phyloP scores from a whole-genome alignment of 2,329 filamentous ascomycete genomes.

The Juglanconis oblonga region DNA sequence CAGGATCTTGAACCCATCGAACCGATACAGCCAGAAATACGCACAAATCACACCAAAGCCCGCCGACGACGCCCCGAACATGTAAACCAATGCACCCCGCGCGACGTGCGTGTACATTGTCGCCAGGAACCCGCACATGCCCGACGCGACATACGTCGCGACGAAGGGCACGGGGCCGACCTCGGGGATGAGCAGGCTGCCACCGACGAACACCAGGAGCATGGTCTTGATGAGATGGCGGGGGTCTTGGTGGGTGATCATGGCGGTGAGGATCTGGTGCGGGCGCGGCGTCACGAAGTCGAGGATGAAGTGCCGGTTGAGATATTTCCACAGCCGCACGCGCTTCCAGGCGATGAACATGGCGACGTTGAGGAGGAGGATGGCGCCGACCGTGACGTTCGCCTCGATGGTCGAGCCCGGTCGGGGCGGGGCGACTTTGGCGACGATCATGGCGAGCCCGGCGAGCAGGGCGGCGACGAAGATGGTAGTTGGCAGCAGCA shows the following conservation, averaged over 20 bases:
- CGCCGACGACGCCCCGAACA: constrained; percentile 66
- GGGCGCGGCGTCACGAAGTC: constrained; percentile 64
- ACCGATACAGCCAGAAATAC: constrained; percentile 58
- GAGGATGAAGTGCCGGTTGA: constrained; percentile 68
- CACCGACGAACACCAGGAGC: constrained; percentile 63
- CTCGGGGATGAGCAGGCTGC: constrained; percentile 61
- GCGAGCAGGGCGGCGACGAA: constrained; percentile 44
- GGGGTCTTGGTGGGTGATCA: constrained; percentile 66
- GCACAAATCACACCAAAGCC: constrained; percentile 59
- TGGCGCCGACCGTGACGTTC: constrained; percentile 58
- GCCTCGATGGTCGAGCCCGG: constrained; percentile 43
- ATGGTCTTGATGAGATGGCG: constrained; percentile 65
- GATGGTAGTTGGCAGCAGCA: constrained; percentile 53
- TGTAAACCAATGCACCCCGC: constrained; percentile 40
- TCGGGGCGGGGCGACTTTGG: background rate
- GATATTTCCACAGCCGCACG: constrained; percentile 60
- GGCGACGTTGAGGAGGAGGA: constrained; percentile 59
- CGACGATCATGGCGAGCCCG: constrained; percentile 39
- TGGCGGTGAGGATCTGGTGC: constrained; percentile 57
- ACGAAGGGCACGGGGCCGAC: constrained; percentile 67
- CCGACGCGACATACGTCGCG: constrained; percentile 61
- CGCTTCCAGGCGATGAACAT: constrained; percentile 60
- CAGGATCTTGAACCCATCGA: constrained; percentile 55
- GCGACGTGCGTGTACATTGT: constrained; percentile 52
- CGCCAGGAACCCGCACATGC: constrained; percentile 56